Evolutionary conservation across 2,329 filamentous ascomycete genomes (phyloP), one percentile per base, ranked within the genome.

Genomic region (Acarospora socialis): DNA sequence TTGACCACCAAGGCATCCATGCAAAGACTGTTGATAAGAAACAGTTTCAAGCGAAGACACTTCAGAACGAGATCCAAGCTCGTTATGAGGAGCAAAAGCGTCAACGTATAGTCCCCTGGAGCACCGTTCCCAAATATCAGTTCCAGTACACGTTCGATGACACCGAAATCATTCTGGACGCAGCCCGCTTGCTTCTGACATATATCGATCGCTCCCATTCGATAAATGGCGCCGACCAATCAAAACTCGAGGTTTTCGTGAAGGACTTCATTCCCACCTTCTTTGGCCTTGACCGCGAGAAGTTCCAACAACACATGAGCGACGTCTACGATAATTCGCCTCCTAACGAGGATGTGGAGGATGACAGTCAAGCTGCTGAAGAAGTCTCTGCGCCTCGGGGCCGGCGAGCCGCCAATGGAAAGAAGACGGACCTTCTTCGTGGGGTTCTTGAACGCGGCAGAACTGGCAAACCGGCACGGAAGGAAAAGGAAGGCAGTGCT

Each of bases 1-100:
- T 98, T 32, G 90, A 98, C 49, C 90, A 98, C 50, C 92, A 95
- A 69, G 84, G 84, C 13, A 84, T 92, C 37, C 77, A 83, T 32
- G 81, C 83, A 47, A 92, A 90, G 59, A 73, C 77, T 41, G 76
- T 70, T 21, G 90, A 98, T 57, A 95, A 95, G 69, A 79, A 84
- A 44, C 78, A 82, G 43, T 81, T 94, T 38, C 81, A 87, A 30
- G 76, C 79, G 3, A 95, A 95, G 59, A 80, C 87, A 36, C 72
- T 98, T 7, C 77, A 90, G 20, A 81, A 84, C 45, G 77, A 90
- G 37, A 86, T 95, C 50, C 84, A 90, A 55, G 84, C 82, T 30
- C 92, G 84, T 53, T 80, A 87, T 44, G 86, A 95, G 52, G 86
- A 94, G 55, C 81, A 87, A 51, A 77, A 81, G 48, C 80, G 81